Evolutionary conservation across 495 filamentous ascomycete species (phyloP), one percentile per base, ranked within the genome.

Genomic region (Xylaria intraflava): DNA sequence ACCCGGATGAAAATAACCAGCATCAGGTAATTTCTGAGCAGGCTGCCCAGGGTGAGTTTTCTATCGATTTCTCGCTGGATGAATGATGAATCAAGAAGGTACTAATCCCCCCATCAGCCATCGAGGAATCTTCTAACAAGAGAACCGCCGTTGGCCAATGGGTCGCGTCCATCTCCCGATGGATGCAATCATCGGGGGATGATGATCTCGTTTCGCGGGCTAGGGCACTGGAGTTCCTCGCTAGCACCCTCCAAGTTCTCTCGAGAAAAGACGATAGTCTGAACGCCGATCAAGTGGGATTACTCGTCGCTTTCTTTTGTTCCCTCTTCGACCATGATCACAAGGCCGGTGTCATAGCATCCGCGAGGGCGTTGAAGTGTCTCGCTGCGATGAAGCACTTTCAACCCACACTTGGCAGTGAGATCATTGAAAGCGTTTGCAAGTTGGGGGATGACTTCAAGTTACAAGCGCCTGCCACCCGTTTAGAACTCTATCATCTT

Each of bases 271-370:
- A 58, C 3, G 49, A 58, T 36, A 46, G 63, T 6, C 49, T 76
- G 19, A 73, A 65, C 24, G 41, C 67, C 20, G 74, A 77, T 19
- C 74, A 75, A 65, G 65, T 76, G 11, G 58, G 65, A 19, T 60
- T 69, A 6, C 62, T 78, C 16, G 66, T 74, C 8, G 68, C 64
- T 42, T 78, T 78, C 67, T 78, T 78, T 39, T 68, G 71, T 30
- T 65, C 73, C 24, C 73, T 78, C 59, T 76, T 78, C 47, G 72
- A 70, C 0, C 72, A 70, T 51, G 75, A 78, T 48, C 75, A 77
- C 60, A 75, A 74, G 31, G 73, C 73, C 6, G 75, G 74, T 23
- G 67, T 78, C 49, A 69, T 69, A 8, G 72, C 75, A n/a, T 70
- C 75, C 3, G 59, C 70, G 24, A 72, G 74, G 51, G 76, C 75